Evolutionary conservation across 371 early-diverging fungal species (phyloP), one percentile per base, ranked within the genome.

Genomic region (Mortierella sp.): DNA sequence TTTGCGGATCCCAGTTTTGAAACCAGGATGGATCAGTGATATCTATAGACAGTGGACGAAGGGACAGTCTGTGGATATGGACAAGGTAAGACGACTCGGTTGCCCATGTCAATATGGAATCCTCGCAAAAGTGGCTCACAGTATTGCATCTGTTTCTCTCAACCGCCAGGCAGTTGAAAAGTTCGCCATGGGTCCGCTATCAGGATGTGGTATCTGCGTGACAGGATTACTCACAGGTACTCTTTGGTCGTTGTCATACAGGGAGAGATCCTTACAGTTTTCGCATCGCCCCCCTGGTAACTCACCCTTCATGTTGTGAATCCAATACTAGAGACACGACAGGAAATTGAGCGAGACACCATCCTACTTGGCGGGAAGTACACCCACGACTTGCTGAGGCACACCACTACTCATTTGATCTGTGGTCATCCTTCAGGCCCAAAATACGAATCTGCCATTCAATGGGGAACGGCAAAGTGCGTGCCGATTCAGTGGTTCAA

Each of bases 151-250:
- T 34, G 27, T 59, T 52, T 21, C 9, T 12, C 31, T 7, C 4
- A 34, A 6, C 28, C 6, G 5, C 19, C 48, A 72, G 73, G 47
- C 49, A 3, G 28, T 27, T 1, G 64, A 62, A 12, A 53, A 60
- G 18, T 54, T 42, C 31, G 16, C 30, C 0, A 43, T 54, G 14
- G 73, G 73, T 30, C 73, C 73, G 1, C 30, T 72, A 16, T 58
- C 54, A 24, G 73, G 64, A 31, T 72, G 73, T 31, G 48, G 21
- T 13, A 54, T 72, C 12, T 72, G 73, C 38, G 63, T 72, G 0
- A 72, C 73, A 39, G 73, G 73, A 52, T 46, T 63, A 16, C 26
- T 52, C 21, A n/a, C 48, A 34, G 67, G 67, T 67, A 60, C 21
- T 13, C 10, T 34, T 34, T 34, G 7, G 10, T 7, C 34, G 7